These are phyloP conservation scores for Pichia sp. DNA, from an alignment of 1,139 yeast species.

Conservation along the genomic window DNA sequence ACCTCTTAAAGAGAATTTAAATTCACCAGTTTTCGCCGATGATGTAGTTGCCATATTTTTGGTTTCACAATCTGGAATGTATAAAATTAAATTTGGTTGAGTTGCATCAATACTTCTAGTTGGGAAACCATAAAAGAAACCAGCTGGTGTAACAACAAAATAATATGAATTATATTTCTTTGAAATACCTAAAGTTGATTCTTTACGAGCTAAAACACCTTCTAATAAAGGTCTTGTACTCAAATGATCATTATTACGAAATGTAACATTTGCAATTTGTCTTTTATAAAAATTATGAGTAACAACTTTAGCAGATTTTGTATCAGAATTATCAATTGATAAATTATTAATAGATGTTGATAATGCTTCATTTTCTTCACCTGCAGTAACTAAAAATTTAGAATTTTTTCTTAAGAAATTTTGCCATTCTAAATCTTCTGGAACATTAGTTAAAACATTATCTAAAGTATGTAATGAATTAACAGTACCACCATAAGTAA, in stretches of 20 bases:
- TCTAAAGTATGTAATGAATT: conserved; percentile 30
- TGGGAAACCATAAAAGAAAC: conserved; percentile 41
- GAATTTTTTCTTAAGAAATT: conserved; percentile 32
- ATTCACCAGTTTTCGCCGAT: conserved; percentile 31
- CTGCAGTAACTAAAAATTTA: conserved; percentile 28
- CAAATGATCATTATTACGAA: conserved; percentile 35
- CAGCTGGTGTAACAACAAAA: conserved; percentile 41
- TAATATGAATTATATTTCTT: conserved; percentile 39
- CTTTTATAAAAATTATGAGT: conserved; percentile 32
- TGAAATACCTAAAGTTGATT: conserved; percentile 33
- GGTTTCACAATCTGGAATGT: conserved; percentile 40
- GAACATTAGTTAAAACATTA: conserved; percentile 30
- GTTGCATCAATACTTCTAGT: conserved; percentile 37
- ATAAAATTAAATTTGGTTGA: conserved; percentile 39
- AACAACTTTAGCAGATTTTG: conserved; percentile 2
- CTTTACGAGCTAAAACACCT: conserved; percentile 40
- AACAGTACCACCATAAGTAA: conserved; percentile 27
- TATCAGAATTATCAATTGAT: conserved; percentile 3
- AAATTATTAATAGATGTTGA: conserved; percentile 7
- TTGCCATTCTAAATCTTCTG: conserved; percentile 40
- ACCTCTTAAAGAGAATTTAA: conserved; percentile 38
- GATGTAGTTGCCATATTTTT: too few relatives aligned
- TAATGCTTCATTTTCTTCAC: background rate
- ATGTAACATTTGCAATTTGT: conserved; percentile 32
- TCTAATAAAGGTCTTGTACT: conserved; percentile 40